phyloP scores from a whole-genome alignment of 441 rosid genomes.

The Populus trichocarpa region DNA sequence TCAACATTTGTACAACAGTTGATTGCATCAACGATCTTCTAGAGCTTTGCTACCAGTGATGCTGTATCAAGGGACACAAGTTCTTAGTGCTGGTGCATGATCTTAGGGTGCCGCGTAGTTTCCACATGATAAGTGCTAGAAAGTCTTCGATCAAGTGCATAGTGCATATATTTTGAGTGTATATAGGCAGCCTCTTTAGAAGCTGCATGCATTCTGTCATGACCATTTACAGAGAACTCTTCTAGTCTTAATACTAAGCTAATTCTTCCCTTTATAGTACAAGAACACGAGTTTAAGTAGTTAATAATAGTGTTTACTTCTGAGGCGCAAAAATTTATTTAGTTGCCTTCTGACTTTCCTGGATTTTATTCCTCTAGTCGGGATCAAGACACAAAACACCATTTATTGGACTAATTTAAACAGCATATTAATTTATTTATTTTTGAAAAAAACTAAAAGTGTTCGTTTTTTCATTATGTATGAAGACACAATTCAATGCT shows the following conservation, averaged over 20 bases:
- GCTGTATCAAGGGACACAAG: neutral
- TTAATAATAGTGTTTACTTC: neutral
- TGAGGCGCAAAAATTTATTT: neutral
- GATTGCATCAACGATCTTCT: constrained; percentile 46
- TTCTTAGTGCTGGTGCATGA: constrained; percentile 22
- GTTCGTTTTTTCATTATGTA: too few relatives aligned
- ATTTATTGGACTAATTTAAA: neutral
- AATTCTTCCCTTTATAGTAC: neutral
- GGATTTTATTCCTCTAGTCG: neutral
- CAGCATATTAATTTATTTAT: neutral
- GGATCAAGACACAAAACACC: neutral
- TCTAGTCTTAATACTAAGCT: neutral
- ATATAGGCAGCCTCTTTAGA: constrained; percentile 5
- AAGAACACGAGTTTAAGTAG: neutral
- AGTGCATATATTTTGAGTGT: neutral
- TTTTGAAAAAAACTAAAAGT: too few relatives aligned
- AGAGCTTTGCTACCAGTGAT: constrained; percentile 8
- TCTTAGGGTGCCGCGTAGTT: constrained; percentile 1
- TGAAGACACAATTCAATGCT: too few relatives aligned
- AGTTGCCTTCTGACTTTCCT: neutral
- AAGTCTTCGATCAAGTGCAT: neutral
- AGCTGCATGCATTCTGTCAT: constrained; percentile 6
- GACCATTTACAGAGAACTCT: neutral
- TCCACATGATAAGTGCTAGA: constrained; percentile 9
- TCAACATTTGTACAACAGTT: constrained; percentile 44